A percentile compares a stretch with the other conserved stretches of the same genome.
Evolutionary conservation across 2,329 filamentous ascomycete genomes (phyloP).

Genomic region (Ilyonectria destructans): DNA sequence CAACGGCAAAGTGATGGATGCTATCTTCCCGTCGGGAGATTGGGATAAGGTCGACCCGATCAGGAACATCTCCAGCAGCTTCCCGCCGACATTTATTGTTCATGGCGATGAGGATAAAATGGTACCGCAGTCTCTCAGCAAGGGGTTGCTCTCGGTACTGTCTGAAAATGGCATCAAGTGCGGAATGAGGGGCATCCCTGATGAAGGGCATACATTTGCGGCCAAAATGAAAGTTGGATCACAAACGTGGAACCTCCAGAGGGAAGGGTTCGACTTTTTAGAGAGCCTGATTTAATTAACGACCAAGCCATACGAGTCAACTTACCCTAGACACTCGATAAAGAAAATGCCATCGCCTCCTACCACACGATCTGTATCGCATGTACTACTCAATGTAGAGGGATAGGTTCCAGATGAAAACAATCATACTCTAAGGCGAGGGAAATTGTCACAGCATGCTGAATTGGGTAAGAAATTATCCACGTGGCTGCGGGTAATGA

Average conservation of each 20-base stretch:
- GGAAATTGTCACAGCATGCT: no score
- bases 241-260: conserved; percentile 54
- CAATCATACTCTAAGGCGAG: no score
- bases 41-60: conserved; percentile 55
- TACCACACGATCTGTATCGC: no score
- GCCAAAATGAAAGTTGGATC: conserved; percentile 59
- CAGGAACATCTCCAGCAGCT: conserved; percentile 46
- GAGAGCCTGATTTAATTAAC: conserved; percentile 45
- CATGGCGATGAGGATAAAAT: conserved; percentile 58
- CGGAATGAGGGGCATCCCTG: conserved; percentile 56
- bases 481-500: background rate
- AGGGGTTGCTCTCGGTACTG: conserved; percentile 48
- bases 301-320: background rate
- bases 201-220: conserved; percentile 62
- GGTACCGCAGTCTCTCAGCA: conserved; percentile 57
- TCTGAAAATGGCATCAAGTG: conserved; percentile 51
- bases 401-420: no score
- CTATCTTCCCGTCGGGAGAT: conserved; percentile 47
- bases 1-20: conserved; percentile 56
- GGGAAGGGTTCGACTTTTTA: conserved; percentile 60
- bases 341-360: no score
- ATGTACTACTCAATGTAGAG: no score
- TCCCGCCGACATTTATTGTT: conserved; percentile 61
- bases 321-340: no score
- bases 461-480: background rate